Conservation (phyloP, 208 protist genomes). For the Balamuthia mandrillaris region DNA sequence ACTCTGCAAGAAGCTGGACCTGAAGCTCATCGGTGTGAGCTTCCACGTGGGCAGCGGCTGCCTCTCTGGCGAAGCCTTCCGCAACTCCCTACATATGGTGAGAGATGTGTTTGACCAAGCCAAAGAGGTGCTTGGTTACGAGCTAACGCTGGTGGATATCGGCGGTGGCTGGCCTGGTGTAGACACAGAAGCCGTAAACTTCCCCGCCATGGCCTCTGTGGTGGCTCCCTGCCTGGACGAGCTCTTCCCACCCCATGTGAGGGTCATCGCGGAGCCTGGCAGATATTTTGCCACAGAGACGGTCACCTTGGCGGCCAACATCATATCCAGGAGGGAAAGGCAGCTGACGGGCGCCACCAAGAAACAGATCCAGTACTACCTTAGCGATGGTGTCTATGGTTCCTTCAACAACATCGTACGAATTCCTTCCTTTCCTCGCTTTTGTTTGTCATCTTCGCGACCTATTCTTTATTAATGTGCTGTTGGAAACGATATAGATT, state of each 20-base stretch:
- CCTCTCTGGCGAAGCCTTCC: conserved; percentile 62
- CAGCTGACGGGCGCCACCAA: too few species aligned
- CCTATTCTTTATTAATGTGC: too few species aligned
- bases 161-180: conserved; percentile 63
- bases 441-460: too few species aligned
- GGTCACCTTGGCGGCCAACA: conserved; percentile 54
- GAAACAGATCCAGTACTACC: conserved; percentile 75
- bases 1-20: conserved; percentile 28
- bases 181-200: conserved; percentile 40
- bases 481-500: too few species aligned
- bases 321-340: conserved; percentile 53
- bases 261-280: conserved; percentile 83
- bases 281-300: conserved; percentile 69
- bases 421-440: too few species aligned
- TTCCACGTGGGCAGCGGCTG: conserved; percentile 84
- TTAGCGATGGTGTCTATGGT: conserved; percentile 82
- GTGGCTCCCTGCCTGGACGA: conserved; percentile 59
- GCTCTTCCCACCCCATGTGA: conserved; percentile 64
- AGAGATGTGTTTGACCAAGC: conserved; percentile 69
- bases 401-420: conserved; percentile 83
- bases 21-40: conserved; percentile 73
- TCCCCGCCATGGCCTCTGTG: conserved; percentile 61
- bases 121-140: conserved; percentile 42
- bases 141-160: conserved; percentile 74
- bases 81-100: conserved; percentile 61